These are phyloP conservation scores for Malbranchea zuffiana DNA, from an alignment of 2,329 filamentous ascomycete genomes.

Conservation along the genomic window DNA sequence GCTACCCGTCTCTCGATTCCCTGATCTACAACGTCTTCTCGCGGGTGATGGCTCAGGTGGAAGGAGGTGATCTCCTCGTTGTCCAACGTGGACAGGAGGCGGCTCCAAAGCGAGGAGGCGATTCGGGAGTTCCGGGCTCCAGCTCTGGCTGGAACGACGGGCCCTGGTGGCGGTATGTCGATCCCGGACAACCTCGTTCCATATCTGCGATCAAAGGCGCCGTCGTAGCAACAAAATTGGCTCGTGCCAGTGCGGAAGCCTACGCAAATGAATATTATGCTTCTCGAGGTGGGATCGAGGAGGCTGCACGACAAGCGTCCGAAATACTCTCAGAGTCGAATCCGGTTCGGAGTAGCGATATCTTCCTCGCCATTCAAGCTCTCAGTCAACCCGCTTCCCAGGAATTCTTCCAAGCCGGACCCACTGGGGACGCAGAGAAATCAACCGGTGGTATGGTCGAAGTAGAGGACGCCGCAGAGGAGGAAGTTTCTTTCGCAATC, in stretches of 20 bases:
- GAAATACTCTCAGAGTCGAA: constrained; percentile 73
- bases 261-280: constrained; percentile 80
- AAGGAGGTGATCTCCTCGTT: constrained; percentile 88
- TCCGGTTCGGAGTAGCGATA: constrained; percentile 81
- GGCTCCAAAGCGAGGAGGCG: constrained; percentile 50
- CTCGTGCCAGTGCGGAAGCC: constrained; percentile 74
- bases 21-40: constrained; percentile 86
- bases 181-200: constrained; percentile 55
- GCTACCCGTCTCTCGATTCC: constrained; percentile 88
- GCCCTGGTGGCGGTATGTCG: constrained; percentile 73
- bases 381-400: constrained; percentile 55
- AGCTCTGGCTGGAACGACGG: constrained; percentile 68
- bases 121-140: constrained; percentile 18
- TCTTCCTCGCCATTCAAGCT: constrained; percentile 92
- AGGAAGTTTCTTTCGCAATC: constrained; percentile 64
- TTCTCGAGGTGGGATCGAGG: constrained; percentile 64
- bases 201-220: constrained; percentile 70
- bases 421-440: constrained; percentile 23
- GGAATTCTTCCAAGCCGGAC: constrained; percentile 56
- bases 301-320: constrained; percentile 66
- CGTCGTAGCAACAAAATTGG: constrained; percentile 81
- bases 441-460: constrained; percentile 26
- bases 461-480: constrained; percentile 31
- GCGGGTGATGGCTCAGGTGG: constrained; percentile 96
- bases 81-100: constrained; percentile 87